phyloP scores from a whole-genome alignment of 257 asterid species.

The Asclepias syriaca region DNA sequence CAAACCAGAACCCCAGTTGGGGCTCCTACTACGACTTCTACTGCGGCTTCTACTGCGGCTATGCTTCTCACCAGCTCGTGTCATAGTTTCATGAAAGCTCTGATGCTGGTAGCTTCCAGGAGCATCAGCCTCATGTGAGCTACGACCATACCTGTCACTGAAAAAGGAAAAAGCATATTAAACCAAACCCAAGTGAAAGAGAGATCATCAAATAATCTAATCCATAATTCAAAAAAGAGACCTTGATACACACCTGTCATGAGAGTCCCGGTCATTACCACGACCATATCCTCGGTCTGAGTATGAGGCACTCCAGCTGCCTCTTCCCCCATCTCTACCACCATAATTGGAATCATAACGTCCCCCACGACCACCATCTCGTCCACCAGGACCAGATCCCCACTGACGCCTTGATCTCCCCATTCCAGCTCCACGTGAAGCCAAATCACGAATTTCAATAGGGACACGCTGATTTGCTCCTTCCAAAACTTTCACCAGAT shows the following conservation, averaged over 20 bases:
- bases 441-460: constrained; percentile 65
- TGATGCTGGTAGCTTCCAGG: constrained; percentile 31
- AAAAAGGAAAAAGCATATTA: not conserved
- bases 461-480: constrained; percentile 89
- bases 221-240: not conserved
- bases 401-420: constrained; percentile 66
- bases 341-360: constrained; percentile 45
- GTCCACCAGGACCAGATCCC: constrained; percentile 65
- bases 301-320: constrained; percentile 34
- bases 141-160: constrained; percentile 40
- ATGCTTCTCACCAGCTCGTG: constrained; percentile 28
- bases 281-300: constrained; percentile 35
- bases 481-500: constrained; percentile 77
- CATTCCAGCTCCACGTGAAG: constrained; percentile 80
- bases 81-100: constrained; percentile 46
- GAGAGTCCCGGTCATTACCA: constrained; percentile 42
- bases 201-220: not conserved
- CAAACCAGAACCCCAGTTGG: constrained; percentile 44
- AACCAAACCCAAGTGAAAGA: not conserved
- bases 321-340: constrained; percentile 55
- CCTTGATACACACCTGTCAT: constrained; percentile 40
- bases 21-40: constrained; percentile 64
- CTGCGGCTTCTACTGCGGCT: constrained; percentile 38
- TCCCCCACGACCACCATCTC: constrained; percentile 58
- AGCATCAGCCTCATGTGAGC: constrained; percentile 27